These are phyloP conservation scores for Macrophomina pseudophaseolina DNA, from an alignment of 2,329 filamentous ascomycete species.

Conservation along the genomic window DNA sequence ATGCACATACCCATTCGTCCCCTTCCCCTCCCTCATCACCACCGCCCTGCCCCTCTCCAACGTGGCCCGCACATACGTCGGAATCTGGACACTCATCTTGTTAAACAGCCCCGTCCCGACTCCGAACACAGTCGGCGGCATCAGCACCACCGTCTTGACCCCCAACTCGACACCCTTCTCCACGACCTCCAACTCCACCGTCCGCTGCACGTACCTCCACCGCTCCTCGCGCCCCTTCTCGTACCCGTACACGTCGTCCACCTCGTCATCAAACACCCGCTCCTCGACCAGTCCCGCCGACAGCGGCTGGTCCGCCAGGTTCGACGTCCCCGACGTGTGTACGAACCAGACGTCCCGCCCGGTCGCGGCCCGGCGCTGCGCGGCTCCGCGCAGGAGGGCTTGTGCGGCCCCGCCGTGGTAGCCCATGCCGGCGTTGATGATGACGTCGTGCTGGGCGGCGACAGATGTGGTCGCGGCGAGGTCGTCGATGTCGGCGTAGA, in stretches of 20 bases:
- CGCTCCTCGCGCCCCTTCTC: slow-evolving; percentile 27
- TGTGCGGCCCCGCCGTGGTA: slow-evolving; percentile 24
- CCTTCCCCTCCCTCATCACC: slow-evolving; percentile 17
- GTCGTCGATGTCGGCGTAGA: slow-evolving; percentile 27
- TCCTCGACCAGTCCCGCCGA: slow-evolving; percentile 15
- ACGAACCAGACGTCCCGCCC: slow-evolving; percentile 29
- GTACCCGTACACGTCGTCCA: slow-evolving; percentile 28
- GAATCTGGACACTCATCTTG: slow-evolving; percentile 29
- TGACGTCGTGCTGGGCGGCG: slow-evolving; percentile 31
- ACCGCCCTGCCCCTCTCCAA: not conserved
- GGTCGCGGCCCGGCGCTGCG: not conserved
- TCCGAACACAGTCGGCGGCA: slow-evolving; percentile 30
- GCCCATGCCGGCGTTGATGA: slow-evolving; percentile 31
- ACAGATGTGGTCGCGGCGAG: slow-evolving; percentile 27
- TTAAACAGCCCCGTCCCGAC: slow-evolving; percentile 32
- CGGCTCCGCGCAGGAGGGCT: slow-evolving; percentile 30
- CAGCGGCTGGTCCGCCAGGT: slow-evolving; percentile 28
- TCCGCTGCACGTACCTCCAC: slow-evolving; percentile 30
- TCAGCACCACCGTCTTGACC: not conserved
- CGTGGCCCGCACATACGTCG: slow-evolving; percentile 3
- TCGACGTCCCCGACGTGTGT: slow-evolving; percentile 31
- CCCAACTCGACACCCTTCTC: not conserved
- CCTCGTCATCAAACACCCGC: slow-evolving; percentile 30
- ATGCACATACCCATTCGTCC: slow-evolving; percentile 24
- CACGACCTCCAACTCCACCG: slow-evolving; percentile 28